Conservation (phyloP, 192 early-diverging fungal genomes). For the Umbelopsis vinacea region DNA sequence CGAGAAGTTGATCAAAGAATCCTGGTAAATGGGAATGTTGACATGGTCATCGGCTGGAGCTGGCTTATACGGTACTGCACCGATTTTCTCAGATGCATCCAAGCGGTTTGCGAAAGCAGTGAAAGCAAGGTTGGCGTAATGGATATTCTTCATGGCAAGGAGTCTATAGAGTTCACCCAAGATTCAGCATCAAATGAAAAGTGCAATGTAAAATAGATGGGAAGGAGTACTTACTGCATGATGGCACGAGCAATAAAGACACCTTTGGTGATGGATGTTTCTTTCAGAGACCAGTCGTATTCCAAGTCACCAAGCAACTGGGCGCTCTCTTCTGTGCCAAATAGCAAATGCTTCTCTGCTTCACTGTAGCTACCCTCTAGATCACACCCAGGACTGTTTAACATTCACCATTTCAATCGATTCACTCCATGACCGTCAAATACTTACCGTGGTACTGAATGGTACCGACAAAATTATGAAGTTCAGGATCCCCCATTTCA, state of each 20-base stretch:
- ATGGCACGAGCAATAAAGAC: conserved; percentile 79
- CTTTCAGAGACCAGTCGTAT: conserved; percentile 74
- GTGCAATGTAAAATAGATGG: background rate
- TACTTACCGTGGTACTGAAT: conserved; percentile 66
- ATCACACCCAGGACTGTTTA: conserved; percentile 20
- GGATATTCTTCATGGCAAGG: conserved; percentile 51
- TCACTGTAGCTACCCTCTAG: conserved; percentile 73
- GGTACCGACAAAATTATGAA: conserved; percentile 76
- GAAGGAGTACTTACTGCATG: conserved; percentile 68
- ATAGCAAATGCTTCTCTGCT: conserved; percentile 85
- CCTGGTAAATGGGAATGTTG: conserved; percentile 41
- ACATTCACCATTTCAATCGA: background rate
- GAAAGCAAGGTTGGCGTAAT: conserved; percentile 46
- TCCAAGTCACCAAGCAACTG: conserved; percentile 73
- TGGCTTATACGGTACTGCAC: conserved; percentile 38
- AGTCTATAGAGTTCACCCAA: conserved; percentile 25
- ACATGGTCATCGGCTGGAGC: conserved; percentile 51
- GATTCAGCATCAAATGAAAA: background rate
- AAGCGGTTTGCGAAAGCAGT: conserved; percentile 38
- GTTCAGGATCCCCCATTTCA: conserved; percentile 65
- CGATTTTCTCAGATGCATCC: conserved; percentile 1
- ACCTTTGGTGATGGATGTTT: conserved; percentile 74
- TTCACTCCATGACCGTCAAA: too few species aligned
- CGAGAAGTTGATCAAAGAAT: conserved; percentile 63
- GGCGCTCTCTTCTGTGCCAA: conserved; percentile 84